These are phyloP conservation scores for Lablab purpureus DNA, from an alignment of 306 rosid species.

Conservation along the genomic window DNA sequence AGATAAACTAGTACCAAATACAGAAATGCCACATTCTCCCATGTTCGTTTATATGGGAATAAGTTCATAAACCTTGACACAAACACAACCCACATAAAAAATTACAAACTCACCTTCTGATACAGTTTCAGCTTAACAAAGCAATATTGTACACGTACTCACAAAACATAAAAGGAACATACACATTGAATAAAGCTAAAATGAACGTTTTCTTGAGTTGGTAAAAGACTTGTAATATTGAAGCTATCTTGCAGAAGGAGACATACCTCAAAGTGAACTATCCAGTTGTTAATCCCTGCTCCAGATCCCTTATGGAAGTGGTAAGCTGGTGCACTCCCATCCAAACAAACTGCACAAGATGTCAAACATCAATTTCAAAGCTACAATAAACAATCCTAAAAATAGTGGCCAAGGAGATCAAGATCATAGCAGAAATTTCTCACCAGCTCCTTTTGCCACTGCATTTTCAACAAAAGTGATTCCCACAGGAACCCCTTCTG, in stretches of 20 bases:
- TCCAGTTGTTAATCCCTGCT: constrained; percentile 86
- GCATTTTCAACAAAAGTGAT: constrained; percentile 78
- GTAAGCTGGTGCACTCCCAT: constrained; percentile 97
- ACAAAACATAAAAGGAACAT: constrained; percentile 6
- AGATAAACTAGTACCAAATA: not conserved
- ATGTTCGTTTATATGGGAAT: not conserved
- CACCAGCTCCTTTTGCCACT: constrained; percentile 91
- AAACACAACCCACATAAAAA: not conserved
- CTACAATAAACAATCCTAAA: constrained; percentile 4
- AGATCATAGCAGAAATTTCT: constrained; percentile 46
- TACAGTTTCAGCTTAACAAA: constrained; percentile 5
- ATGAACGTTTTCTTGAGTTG: constrained; percentile 18
- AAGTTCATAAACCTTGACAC: not conserved
- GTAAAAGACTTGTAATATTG: constrained; percentile 13
- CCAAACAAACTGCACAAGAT: constrained; percentile 80
- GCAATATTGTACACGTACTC: not conserved
- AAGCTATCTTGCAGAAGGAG: constrained; percentile 36
- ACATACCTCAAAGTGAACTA: constrained; percentile 83
- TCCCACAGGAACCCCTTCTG: constrained; percentile 67
- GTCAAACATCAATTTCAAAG: constrained; percentile 38
- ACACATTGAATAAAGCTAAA: not conserved
- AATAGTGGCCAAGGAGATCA: not conserved
- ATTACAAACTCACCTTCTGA: not conserved
- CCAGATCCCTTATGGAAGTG: constrained; percentile 78
- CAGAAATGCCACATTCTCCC: not conserved